Base-by-base conservation (phyloP, 2,329 filamentous ascomycete genomes). In the Tympanopsis confertula region DNA sequence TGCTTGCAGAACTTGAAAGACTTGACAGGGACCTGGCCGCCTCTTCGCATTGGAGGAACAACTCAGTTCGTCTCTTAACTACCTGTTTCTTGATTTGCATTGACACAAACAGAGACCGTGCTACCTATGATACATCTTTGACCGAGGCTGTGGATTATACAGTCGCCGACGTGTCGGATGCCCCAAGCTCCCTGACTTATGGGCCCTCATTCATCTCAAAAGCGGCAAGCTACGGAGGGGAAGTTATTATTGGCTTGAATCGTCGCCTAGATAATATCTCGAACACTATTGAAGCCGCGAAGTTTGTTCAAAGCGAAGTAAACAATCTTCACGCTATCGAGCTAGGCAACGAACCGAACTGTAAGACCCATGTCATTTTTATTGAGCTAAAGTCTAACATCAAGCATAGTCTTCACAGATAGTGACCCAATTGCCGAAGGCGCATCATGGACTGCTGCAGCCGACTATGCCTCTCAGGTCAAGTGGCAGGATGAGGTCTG, bases 331-430 rank as follows among this genome's bases (percentile, higher is more conserved):
- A 65, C 14, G 66, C 70, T 3, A 68, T 75, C 22, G 70, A 76
- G 46, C 54, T 75, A 1, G 70, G 71, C 2, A 75, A 75, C 44
- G 70, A 75, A 39, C 71, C 71, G 3, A 66, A 74, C 42, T 71
- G 68, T 71, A 46, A 44, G 62, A 41, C 35, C 12, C 5, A 18
- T 20, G 20, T 5, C 14, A 32, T 5, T 32, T 32, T 5, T 5
- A 32, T 32, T 32, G 5, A n/a, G 5, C 29, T 5, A 32, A 5
- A 5, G 5, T 5, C 13, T 13, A 17, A 32, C 13, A 5, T 5
- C 5, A 13, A 32, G 5, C 5, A 13, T 32, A 41, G 39, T 44
- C 28, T 45, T 41, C 12, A 38, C 33, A 3, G 42, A 36, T 17
- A 44, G 37, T 4, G 47, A 49, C 20, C 45, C 47, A 10, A 48